A percentile compares a stretch with the other conserved stretches of the same genome.
Evolutionary conservation across 257 asterid genomes (phyloP).

Genomic region (Nicotiana tomentosiformis): DNA sequence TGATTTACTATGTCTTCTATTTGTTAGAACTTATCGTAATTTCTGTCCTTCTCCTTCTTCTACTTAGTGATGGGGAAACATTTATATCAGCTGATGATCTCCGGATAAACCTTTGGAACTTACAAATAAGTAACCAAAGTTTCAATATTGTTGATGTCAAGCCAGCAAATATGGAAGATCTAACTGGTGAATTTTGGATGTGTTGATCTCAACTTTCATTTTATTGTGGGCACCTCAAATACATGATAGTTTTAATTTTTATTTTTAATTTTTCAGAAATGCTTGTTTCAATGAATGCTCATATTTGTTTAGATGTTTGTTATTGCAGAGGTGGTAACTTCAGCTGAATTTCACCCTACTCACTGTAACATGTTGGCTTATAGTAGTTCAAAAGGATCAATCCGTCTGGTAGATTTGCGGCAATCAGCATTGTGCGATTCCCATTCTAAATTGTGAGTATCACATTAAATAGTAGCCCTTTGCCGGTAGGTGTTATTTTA

Average conservation of each 20-base stretch:
- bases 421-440: constrained; percentile 88
- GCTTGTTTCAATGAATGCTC: constrained; percentile 3
- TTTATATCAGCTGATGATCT: constrained; percentile 93
- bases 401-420: constrained; percentile 85
- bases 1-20: background rate
- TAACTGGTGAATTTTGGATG: constrained; percentile 47
- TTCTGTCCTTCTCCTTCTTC: constrained; percentile 11
- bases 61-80: constrained; percentile 80
- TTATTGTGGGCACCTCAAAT: constrained; percentile 7
- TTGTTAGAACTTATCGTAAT: background rate
- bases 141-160: constrained; percentile 87
- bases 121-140: constrained; percentile 86
- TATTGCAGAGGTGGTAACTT: constrained; percentile 82
- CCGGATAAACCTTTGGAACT: constrained; percentile 84
- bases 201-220: background rate
- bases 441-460: constrained; percentile 72
- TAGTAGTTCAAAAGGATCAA: constrained; percentile 89
- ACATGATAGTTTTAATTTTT: background rate
- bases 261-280: background rate
- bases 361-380: constrained; percentile 85
- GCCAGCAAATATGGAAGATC: constrained; percentile 90
- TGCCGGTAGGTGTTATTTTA: background rate
- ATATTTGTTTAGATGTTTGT: constrained; percentile 13
- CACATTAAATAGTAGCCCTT: background rate
- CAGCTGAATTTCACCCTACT: constrained; percentile 90